Conservation (phyloP, 306 rosid genomes). For the Amphicarpaea edgeworthii region DNA sequence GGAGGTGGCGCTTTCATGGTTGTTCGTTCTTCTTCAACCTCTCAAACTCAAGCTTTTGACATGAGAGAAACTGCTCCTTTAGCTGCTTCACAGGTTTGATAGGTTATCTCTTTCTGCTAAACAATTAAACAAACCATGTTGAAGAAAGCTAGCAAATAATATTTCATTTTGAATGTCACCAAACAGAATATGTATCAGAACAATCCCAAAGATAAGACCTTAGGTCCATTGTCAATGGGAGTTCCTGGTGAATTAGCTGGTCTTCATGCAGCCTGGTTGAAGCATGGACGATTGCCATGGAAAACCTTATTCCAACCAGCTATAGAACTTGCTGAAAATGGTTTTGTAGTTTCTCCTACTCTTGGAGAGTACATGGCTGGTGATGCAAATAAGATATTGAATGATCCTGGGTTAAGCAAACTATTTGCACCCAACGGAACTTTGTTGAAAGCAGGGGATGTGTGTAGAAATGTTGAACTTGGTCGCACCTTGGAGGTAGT, state of each 20-base stretch:
- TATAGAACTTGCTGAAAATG: conserved; percentile 73
- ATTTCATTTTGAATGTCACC: conserved; percentile 37
- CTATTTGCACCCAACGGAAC: conserved; percentile 76
- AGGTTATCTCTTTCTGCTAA: conserved; percentile 43
- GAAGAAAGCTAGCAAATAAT: conserved; percentile 19
- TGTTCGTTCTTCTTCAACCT: conserved; percentile 68
- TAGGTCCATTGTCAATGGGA: conserved; percentile 78
- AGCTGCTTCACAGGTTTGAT: conserved; percentile 89
- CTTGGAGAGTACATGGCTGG: conserved; percentile 48
- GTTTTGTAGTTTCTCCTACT: conserved; percentile 66
- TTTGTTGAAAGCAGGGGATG: conserved; percentile 67
- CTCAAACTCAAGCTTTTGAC: conserved; percentile 70
- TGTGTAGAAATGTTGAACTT: conserved; percentile 74
- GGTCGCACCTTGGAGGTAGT: conserved; percentile 67
- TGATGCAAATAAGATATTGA: conserved; percentile 46
- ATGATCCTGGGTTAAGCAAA: conserved; percentile 72
- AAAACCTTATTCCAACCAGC: conserved; percentile 78
- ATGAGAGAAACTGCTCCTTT: conserved; percentile 94
- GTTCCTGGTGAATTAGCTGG: conserved; percentile 97
- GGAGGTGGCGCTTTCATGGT: conserved; percentile 94
- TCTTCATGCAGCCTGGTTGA: conserved; percentile 84
- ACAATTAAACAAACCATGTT: conserved; percentile 10
- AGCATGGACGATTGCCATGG: conserved; percentile 83
- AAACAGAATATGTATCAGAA: conserved; percentile 82
- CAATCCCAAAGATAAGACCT: conserved; percentile 56